Evolutionary conservation across 805 yeast species (phyloP).

Genomic region (Wickerhamiella parazyma): DNA sequence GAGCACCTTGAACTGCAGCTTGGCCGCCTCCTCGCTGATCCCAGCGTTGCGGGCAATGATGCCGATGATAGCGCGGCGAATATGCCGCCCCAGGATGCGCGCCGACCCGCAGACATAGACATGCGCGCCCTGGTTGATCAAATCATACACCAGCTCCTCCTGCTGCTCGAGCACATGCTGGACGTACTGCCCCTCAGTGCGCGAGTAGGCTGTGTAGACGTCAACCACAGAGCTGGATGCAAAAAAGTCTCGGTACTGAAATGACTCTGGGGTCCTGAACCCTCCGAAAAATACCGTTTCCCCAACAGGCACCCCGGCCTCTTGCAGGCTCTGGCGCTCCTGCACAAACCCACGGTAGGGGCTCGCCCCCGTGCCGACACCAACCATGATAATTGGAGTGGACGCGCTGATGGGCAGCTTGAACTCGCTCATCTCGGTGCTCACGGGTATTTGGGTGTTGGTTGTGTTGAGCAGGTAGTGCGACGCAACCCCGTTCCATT

Average conservation of each 20-base stretch:
- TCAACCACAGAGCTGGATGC: neutral
- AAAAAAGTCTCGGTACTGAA: constrained; percentile 13
- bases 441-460: constrained; percentile 41
- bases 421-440: constrained; percentile 68
- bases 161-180: constrained; percentile 9
- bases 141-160: constrained; percentile 10
- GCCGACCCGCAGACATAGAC: constrained; percentile 18
- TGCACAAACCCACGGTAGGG: constrained; percentile 78
- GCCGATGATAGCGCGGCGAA: constrained; percentile 9
- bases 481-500: constrained; percentile 17
- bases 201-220: constrained; percentile 16
- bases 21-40: constrained; percentile 10
- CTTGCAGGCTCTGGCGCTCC: constrained; percentile 41
- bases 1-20: constrained; percentile 16
- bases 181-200: constrained; percentile 10
- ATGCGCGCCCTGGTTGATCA: constrained; percentile 13
- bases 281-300: constrained; percentile 15
- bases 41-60: constrained; percentile 11
- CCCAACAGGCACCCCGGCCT: constrained; percentile 12
- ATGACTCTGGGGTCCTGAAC: constrained; percentile 12
- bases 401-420: constrained; percentile 61
- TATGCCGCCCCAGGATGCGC: constrained; percentile 12
- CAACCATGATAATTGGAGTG: constrained; percentile 63
- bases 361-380: constrained; percentile 87
- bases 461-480: constrained; percentile 9